phyloP scores from a whole-genome alignment of 768 basidiomycete species.

The Pleurotus citrinopileatus region DNA sequence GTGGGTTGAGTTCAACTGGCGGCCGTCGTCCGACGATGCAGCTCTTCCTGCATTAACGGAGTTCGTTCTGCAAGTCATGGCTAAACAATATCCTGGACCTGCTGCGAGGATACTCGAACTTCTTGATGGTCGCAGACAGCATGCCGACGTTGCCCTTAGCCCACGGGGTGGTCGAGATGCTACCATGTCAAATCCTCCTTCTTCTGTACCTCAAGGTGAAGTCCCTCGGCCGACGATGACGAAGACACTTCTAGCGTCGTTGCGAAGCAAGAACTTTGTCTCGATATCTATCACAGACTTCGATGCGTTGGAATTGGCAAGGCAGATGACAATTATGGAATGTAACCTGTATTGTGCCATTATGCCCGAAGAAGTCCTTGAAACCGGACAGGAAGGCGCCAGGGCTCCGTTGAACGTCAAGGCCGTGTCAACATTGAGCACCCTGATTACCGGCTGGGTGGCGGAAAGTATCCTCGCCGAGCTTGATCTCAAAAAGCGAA shows the following conservation, averaged over 20 bases:
- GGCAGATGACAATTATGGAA: slow-evolving; percentile 95
- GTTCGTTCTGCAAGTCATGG: slow-evolving; percentile 63
- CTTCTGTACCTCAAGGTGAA: slow-evolving; percentile 48
- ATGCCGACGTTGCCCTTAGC: slow-evolving; percentile 45
- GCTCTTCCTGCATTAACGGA: slow-evolving; percentile 54
- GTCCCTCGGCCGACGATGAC: slow-evolving; percentile 87
- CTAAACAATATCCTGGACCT: slow-evolving; percentile 61
- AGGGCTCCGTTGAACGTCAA: slow-evolving; percentile 69
- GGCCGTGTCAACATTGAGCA: slow-evolving; percentile 85
- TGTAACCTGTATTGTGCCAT: slow-evolving; percentile 84
- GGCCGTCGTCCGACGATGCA: slow-evolving; percentile 65
- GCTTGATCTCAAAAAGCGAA: slow-evolving; percentile 82
- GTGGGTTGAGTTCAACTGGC: slow-evolving; percentile 94
- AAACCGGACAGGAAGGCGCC: slow-evolving; percentile 71
- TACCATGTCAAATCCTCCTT: slow-evolving; percentile 68
- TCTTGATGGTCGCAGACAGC: slow-evolving; percentile 51
- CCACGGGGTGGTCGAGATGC: slow-evolving; percentile 71
- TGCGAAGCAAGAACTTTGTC: slow-evolving; percentile 64
- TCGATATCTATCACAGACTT: slow-evolving; percentile 83
- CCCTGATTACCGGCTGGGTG: slow-evolving; percentile 93
- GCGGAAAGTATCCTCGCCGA: slow-evolving; percentile 93
- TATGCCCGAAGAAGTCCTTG: slow-evolving; percentile 84
- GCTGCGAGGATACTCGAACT: slow-evolving; percentile 74
- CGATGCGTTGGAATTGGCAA: slow-evolving; percentile 86
- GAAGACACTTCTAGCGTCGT: slow-evolving; percentile 64